phyloP scores from a whole-genome alignment of 495 filamentous ascomycete genomes.

The Pyrenula massariospora region DNA sequence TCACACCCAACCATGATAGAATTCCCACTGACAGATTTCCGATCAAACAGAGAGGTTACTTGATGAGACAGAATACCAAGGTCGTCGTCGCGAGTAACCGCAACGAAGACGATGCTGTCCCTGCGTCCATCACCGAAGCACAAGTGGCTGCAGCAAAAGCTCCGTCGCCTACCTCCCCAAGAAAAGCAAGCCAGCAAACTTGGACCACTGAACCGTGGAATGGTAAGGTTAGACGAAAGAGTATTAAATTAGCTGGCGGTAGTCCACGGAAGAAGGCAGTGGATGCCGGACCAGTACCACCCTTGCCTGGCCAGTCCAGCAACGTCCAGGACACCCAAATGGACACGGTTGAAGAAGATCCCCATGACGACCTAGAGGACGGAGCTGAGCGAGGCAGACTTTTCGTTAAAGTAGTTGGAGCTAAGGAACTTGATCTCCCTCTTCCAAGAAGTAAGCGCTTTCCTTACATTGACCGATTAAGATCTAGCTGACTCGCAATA shows the following conservation, averaged over 20 bases:
- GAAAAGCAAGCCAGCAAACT: constrained; percentile 69
- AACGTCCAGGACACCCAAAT: constrained; percentile 52
- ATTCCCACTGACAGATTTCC: constrained; percentile 41
- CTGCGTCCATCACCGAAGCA: constrained; percentile 28
- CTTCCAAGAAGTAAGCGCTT: constrained; percentile 67
- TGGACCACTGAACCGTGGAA: constrained; percentile 99
- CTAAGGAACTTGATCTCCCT: constrained; percentile 88
- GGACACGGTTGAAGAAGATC: constrained; percentile 37
- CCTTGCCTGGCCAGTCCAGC: constrained; percentile 79
- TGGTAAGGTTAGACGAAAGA: constrained; percentile 56
- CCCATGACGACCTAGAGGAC: constrained; percentile 52
- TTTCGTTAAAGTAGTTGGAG: constrained; percentile 94
- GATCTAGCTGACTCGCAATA: constrained; percentile 16
- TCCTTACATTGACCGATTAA: background rate
- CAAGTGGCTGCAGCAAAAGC: constrained; percentile 40
- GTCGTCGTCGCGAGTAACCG: constrained; percentile 79
- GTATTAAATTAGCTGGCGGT: constrained; percentile 45
- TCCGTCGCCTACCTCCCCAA: constrained; percentile 54
- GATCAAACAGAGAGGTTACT: constrained; percentile 79
- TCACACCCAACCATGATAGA: background rate
- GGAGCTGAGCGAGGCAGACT: constrained; percentile 82
- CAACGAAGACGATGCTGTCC: constrained; percentile 16
- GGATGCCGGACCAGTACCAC: constrained; percentile 41
- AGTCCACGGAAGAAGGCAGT: constrained; percentile 54
- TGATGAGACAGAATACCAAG: constrained; percentile 98